phyloP scores from a whole-genome alignment of 179 eudicot species.

The Carnegiea gigantea region DNA sequence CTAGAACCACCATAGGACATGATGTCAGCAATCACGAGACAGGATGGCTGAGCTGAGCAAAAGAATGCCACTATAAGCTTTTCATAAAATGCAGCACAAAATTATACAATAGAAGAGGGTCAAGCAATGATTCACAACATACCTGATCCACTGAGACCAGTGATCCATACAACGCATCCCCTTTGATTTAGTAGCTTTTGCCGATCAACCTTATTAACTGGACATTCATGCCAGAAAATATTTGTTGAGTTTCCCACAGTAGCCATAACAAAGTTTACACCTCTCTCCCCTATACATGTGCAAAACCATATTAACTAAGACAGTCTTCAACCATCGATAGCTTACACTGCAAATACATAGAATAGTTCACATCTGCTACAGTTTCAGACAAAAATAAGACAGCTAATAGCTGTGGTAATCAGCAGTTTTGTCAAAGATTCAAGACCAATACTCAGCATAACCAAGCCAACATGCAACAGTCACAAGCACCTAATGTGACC shows the following conservation, averaged over 20 bases:
- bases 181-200: constrained; percentile 77
- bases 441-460: neutral
- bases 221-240: constrained; percentile 87
- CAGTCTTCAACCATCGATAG: neutral
- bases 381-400: neutral
- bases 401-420: neutral
- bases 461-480: constrained; percentile 1
- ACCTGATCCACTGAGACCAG: constrained; percentile 98
- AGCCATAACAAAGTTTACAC: constrained; percentile 47
- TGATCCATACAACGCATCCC: constrained; percentile 92
- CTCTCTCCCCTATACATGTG: constrained; percentile 21
- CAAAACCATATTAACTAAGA: constrained; percentile 3
- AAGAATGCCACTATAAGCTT: neutral
- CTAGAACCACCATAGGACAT: neutral
- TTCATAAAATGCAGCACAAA: neutral
- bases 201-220: constrained; percentile 63
- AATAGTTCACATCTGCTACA: neutral
- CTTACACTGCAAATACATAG: neutral
- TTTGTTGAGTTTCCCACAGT: constrained; percentile 67
- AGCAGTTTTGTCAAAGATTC: neutral
- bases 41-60: neutral
- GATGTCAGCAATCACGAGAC: neutral
- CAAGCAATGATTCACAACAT: neutral
- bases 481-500: neutral
- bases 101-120: neutral